phyloP scores from a whole-genome alignment of 2,329 filamentous ascomycete species.

The Cytospora paraplurivora region DNA sequence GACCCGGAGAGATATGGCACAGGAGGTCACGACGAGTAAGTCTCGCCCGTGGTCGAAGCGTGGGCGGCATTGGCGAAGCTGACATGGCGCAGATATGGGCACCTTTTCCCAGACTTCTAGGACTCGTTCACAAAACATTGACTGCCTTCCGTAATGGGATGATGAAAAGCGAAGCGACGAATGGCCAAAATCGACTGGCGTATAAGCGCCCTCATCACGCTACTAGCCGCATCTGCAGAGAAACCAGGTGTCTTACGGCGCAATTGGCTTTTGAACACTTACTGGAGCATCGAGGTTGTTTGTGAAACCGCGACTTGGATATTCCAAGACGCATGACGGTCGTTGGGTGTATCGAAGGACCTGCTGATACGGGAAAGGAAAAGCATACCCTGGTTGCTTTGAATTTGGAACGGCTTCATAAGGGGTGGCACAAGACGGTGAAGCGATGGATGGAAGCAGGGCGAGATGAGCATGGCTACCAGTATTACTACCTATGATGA shows the following conservation, averaged over 20 bases:
- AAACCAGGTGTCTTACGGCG: slow-evolving; percentile 18
- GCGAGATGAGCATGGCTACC: slow-evolving; percentile 18
- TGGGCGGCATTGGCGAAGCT: not conserved
- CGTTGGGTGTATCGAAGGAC: slow-evolving; percentile 11
- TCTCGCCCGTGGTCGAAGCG: slow-evolving; percentile 35
- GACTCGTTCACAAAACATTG: not conserved
- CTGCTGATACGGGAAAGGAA: slow-evolving; percentile 19
- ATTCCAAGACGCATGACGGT: not conserved
- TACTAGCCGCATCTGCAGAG: slow-evolving; percentile 16
- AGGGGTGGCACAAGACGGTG: slow-evolving; percentile 1
- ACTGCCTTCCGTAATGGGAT: not conserved
- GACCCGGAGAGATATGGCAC: slow-evolving; percentile 91
- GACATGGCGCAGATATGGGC: slow-evolving; percentile 59
- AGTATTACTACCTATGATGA: slow-evolving; percentile 22
- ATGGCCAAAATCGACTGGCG: not conserved
- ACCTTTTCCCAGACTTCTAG: slow-evolving; percentile 76
- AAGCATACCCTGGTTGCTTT: slow-evolving; percentile 18
- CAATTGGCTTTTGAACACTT: slow-evolving; percentile 13
- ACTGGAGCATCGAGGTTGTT: slow-evolving; percentile 9
- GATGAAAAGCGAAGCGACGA: not conserved
- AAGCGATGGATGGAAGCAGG: not conserved
- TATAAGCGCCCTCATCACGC: slow-evolving; percentile 7
- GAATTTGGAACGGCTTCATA: slow-evolving; percentile 13
- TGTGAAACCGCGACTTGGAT: slow-evolving; percentile 6
- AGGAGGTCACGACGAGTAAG: slow-evolving; percentile 81